Evolutionary conservation across 176 grass and related monocot species (phyloP).

Genomic region (Avena insularis): DNA sequence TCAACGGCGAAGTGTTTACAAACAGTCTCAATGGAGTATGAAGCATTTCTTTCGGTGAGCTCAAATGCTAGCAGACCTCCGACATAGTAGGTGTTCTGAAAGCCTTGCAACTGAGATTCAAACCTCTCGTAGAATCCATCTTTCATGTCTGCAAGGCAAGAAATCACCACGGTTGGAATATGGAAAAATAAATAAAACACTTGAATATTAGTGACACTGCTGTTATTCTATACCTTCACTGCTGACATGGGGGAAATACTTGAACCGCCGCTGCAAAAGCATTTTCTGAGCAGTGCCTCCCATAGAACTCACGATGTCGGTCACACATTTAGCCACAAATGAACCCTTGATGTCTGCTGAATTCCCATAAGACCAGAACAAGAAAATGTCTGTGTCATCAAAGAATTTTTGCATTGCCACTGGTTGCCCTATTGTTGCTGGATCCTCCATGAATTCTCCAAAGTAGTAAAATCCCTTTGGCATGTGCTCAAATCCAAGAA

Average conservation of each 20-base stretch:
- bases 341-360: conserved; percentile 60
- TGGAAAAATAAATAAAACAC: conserved; percentile 34
- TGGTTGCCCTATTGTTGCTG: conserved; percentile 62
- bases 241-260: conserved; percentile 80
- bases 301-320: conserved; percentile 55
- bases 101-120: conserved; percentile 74
- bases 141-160: conserved; percentile 67
- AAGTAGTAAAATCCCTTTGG: conserved; percentile 82
- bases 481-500: conserved; percentile 70
- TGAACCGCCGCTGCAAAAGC: conserved; percentile 71
- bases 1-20: conserved; percentile 65
- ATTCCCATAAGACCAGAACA: conserved; percentile 87
- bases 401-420: conserved; percentile 87
- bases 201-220: conserved; percentile 3
- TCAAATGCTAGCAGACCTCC: conserved; percentile 82
- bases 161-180: conserved; percentile 35
- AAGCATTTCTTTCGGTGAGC: conserved; percentile 74
- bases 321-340: conserved; percentile 62
- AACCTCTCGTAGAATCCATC: conserved; percentile 67
- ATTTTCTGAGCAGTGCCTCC: conserved; percentile 64
- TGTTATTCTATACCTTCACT: conserved; percentile 55
- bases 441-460: conserved; percentile 75
- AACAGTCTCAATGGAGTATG: conserved; percentile 61
- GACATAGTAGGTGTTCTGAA: conserved; percentile 81
- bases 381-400: conserved; percentile 65